phyloP scores from a whole-genome alignment of 108 stramenopile species.

The Aurantiochytrium sp. region DNA sequence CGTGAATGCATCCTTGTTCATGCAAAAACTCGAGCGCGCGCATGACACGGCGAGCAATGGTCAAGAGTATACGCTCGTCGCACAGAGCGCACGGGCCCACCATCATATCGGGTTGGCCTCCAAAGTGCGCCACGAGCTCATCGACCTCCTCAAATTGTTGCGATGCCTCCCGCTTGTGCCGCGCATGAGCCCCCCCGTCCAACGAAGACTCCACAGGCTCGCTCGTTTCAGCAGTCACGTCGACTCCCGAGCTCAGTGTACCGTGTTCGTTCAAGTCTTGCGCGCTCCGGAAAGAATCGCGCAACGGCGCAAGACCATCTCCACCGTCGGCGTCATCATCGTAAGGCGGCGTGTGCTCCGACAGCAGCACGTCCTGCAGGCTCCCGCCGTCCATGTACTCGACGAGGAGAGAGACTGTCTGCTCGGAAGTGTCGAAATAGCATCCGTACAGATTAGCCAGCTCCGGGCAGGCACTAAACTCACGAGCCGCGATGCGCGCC shows the following conservation, averaged over 20 bases:
- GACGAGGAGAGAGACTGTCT: background rate
- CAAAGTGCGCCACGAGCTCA: background rate
- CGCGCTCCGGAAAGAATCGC: background rate
- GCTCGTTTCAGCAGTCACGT: background rate
- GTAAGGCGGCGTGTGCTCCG: background rate
- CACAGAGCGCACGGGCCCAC: background rate
- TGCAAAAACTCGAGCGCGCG: background rate
- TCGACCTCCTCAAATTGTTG: background rate
- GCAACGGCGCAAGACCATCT: background rate
- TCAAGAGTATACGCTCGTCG: background rate
- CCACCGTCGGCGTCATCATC: background rate
- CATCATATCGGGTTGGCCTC: background rate
- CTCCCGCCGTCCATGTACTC: slow-evolving; percentile 16
- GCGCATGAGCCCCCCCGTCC: background rate
- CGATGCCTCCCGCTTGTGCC: background rate
- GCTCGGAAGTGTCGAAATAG: background rate
- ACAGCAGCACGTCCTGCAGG: background rate
- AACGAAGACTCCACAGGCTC: background rate
- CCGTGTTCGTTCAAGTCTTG: background rate
- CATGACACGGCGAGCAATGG: background rate
- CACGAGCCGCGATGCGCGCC: background rate
- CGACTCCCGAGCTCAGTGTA: too few species aligned
- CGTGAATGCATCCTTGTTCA: background rate
- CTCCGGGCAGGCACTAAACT: background rate
- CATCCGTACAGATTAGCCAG: background rate